Base-by-base conservation (phyloP, 108 stramenopile genomes). In the Cyclotella baltica region DNA sequence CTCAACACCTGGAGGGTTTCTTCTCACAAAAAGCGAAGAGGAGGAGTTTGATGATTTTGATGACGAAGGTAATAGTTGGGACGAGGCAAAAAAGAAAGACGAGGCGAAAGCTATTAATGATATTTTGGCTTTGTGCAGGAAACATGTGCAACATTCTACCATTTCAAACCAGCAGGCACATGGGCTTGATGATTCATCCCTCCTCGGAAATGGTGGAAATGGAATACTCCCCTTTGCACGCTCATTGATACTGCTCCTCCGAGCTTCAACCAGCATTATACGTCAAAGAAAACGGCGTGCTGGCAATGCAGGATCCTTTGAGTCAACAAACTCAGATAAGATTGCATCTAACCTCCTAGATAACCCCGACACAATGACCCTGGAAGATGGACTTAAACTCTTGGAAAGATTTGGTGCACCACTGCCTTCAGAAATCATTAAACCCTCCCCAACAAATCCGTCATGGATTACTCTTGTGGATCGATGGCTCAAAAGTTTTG, bases 211-310 rank as follows among this genome's bases (percentile, higher is more conserved):
- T 58, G 80, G 93, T 55, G 85, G 92, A 50, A 76, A 86, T 62
- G 92, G 91, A 0, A 84, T 96, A 23, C 75, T 96, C 30, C 95
- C 94, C 18, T 92, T 92, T 85, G 83, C 87, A 47, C 57, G 95
- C 38, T 88, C 92, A 0, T 40, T 96, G 47, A 76, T 93, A 40
- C 80, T 96, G 55, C 74, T 96, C 65, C 78, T 93, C 65, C 83
- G 95, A 31, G 92, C 92, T 30, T 92, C 81, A 35, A 56, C 63
- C 16, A 86, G 87, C 40, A 70, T 81, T 16, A 68, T 88, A 29
- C 70, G 88, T 56, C 84, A 85, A 62, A 53, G 91, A n/a, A 51
- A 78, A 33, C 86, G 77, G 10, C 83, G 76, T 73, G 53, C 58
- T 53, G 30, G 38, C 25, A 66, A 53, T 33, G 16, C 18, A 47